Percentiles rank a stretch among this genome's conserved stretches.
Evolutionary conservation across 2,329 filamentous ascomycete species (phyloP).

Genomic region (Fusarium vanettenii): DNA sequence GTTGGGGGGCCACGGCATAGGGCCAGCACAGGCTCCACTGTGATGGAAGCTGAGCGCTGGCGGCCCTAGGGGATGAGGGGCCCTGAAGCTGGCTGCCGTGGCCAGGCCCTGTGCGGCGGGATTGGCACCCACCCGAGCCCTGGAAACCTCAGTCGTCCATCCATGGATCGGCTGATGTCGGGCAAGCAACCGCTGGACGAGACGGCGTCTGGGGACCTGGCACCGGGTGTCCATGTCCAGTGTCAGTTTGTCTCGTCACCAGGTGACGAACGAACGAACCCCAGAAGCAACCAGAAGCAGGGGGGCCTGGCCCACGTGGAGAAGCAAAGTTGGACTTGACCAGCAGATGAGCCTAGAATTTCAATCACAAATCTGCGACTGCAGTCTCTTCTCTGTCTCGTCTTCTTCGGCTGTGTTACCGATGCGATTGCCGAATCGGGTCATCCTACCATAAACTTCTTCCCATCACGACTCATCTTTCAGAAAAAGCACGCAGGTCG

Average conservation of each 20-base stretch:
- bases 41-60: neutral
- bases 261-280: constrained; percentile 7
- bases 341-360: neutral
- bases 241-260: constrained; percentile 25
- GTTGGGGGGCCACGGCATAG: constrained; percentile 17
- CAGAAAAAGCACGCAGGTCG: constrained; percentile 12
- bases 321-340: constrained; percentile 20
- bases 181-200: constrained; percentile 22
- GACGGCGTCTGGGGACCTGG: neutral
- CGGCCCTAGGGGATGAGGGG: neutral
- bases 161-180: constrained; percentile 47
- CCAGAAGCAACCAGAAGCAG: neutral
- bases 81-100: constrained; percentile 1
- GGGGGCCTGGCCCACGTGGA: constrained; percentile 34
- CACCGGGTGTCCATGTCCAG: neutral
- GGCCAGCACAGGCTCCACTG: constrained; percentile 9
- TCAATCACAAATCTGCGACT: neutral
- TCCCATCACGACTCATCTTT: neutral
- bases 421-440: constrained; percentile 15
- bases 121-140: constrained; percentile 25
- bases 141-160: neutral
- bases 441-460: neutral
- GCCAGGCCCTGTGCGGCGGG: constrained; percentile 12
- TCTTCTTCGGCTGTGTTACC: neutral
- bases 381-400: neutral